phyloP scores from a whole-genome alignment of 208 protist genomes.

The Leishmania turanica region DNA sequence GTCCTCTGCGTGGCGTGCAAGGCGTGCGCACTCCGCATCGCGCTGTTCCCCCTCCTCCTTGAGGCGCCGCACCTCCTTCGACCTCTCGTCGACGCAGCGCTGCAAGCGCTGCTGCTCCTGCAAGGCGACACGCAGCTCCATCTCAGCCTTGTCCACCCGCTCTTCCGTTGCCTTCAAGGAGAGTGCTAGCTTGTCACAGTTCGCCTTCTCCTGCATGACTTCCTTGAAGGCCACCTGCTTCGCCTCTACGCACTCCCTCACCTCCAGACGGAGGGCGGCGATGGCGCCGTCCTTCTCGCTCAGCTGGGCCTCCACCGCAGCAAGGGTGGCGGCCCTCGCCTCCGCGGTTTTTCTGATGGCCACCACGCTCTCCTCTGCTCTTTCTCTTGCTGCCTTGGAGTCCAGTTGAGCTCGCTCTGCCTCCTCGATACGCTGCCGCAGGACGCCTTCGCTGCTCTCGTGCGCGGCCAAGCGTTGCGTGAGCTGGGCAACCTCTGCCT shows the following conservation, averaged over 20 bases:
- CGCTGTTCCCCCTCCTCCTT: constrained; percentile 36
- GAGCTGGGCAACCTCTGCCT: constrained; percentile 26
- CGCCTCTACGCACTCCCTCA: constrained; percentile 17
- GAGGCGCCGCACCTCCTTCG: constrained; percentile 35
- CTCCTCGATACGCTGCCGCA: constrained; percentile 31
- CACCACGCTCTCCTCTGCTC: constrained; percentile 23
- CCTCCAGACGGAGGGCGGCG: constrained; percentile 27
- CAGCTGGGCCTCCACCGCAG: constrained; percentile 22
- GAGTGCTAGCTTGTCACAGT: constrained; percentile 28
- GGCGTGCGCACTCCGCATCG: constrained; percentile 41
- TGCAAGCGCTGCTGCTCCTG: constrained; percentile 39
- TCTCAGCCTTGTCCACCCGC: constrained; percentile 14
- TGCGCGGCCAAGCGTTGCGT: constrained; percentile 25
- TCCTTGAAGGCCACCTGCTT: constrained; percentile 28
- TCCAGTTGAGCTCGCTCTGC: constrained; percentile 28
- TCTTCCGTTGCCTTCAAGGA: constrained; percentile 31
- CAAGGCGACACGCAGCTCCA: constrained; percentile 13
- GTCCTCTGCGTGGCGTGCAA: constrained; percentile 53
- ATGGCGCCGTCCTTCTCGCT: constrained; percentile 8
- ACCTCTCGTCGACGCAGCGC: constrained; percentile 35
- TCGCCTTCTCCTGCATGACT: constrained; percentile 18
- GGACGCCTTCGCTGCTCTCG: constrained; percentile 19
- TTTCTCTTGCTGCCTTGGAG: constrained; percentile 18
- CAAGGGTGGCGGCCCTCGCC: constrained; percentile 7
- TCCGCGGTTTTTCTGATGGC: constrained; percentile 25